Conservation (phyloP, 371 early-diverging fungal genomes). For the Phascolomyces articulosus region DNA sequence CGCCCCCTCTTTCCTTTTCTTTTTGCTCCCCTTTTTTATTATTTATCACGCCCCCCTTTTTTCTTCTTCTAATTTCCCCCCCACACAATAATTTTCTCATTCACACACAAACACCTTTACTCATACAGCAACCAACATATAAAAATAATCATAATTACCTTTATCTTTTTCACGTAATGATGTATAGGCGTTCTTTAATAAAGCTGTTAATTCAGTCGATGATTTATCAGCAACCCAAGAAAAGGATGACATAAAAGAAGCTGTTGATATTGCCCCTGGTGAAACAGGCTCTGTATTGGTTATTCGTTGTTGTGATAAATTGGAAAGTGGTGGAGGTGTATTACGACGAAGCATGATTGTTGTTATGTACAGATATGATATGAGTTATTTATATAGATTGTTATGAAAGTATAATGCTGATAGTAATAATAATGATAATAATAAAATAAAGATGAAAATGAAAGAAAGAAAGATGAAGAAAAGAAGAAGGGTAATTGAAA, state of each 20-base stretch:
- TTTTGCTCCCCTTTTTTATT: constrained; percentile 1
- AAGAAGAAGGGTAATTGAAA: neutral
- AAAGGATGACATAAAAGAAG: constrained; percentile 37
- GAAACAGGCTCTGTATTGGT: constrained; percentile 16
- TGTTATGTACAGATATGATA: neutral
- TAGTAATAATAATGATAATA: neutral
- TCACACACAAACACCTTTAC: neutral
- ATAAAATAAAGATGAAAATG: neutral
- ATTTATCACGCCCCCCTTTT: neutral
- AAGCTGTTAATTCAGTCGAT: constrained; percentile 33
- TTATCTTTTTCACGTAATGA: constrained; percentile 43
- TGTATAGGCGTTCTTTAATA: constrained; percentile 42
- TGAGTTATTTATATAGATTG: constrained; percentile 8
- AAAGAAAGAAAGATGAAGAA: neutral
- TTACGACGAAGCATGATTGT: constrained; percentile 14
- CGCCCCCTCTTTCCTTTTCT: constrained; percentile 4
- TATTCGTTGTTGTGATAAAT: neutral
- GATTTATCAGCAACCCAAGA: constrained; percentile 50
- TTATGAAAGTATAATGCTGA: neutral
- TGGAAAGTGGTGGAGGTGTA: constrained; percentile 9
- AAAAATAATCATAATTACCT: no score
- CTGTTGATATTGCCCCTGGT: constrained; percentile 32
- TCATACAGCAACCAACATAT: no score
- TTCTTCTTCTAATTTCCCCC: neutral
- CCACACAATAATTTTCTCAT: neutral